Conservation (phyloP, 176 grass and related monocot species). For the Zea luxurians region DNA sequence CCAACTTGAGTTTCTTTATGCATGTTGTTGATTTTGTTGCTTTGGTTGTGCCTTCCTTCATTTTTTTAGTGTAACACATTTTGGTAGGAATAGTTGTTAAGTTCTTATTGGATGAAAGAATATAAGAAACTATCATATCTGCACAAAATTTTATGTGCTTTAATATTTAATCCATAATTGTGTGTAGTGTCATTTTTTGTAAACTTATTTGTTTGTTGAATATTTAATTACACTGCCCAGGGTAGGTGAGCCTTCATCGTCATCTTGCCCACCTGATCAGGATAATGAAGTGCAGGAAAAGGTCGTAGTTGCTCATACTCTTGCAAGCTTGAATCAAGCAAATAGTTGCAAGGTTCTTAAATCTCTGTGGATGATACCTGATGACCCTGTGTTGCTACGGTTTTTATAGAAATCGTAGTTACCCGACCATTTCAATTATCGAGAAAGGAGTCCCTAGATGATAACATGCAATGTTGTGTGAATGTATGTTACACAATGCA, state of each 20-base stretch:
- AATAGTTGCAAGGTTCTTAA: conserved; percentile 37
- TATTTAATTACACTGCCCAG: conserved; percentile 40
- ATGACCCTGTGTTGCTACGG: no score
- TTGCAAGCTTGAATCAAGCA: conserved; percentile 60
- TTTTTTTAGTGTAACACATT: not conserved
- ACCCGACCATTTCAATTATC: not conserved
- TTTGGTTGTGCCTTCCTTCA: not conserved
- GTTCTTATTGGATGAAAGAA: not conserved
- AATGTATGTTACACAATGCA: not conserved
- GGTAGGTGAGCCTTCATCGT: conserved; percentile 45
- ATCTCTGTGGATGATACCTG: no score
- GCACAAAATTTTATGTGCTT: conserved; percentile 19
- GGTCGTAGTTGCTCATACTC: conserved; percentile 52
- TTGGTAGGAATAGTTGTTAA: not conserved
- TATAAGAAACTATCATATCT: not conserved
- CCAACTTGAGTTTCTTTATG: conserved; percentile 1
- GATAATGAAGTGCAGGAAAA: conserved; percentile 63
- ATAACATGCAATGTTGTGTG: not conserved
- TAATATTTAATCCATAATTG: conserved; percentile 8
- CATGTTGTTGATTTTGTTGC: conserved; percentile 1
- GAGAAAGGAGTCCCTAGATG: not conserved
- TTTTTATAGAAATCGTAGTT: no score
- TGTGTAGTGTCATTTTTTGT: not conserved
- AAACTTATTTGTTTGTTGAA: conserved; percentile 24
- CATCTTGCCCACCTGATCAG: conserved; percentile 41